Evolutionary conservation across 2,329 filamentous ascomycete species (phyloP), one percentile per base, ranked within the genome.

Genomic region (Monosporascus cannonballus): DNA sequence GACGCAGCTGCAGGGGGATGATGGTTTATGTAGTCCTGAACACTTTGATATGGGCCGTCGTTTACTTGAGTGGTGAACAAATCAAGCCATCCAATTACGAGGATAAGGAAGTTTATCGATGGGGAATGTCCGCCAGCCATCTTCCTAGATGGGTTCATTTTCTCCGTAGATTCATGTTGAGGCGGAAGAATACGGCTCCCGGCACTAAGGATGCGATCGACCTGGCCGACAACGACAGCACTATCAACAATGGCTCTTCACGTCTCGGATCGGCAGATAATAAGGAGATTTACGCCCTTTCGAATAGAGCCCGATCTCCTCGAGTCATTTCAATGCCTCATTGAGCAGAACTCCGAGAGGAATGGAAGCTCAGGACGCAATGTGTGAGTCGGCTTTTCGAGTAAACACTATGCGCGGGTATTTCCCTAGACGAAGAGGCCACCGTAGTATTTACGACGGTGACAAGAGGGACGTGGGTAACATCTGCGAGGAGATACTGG

Each of bases 141-240:
- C 77, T 84, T 3, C 79, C 79, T 0, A 83, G 80, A 80, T 68
- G 86, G 58, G 69, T 77, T 56, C 72, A 79, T 50, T 71, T 75
- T 24, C 60, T 73, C 0, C 67, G 54, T 25, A 52, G 52, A 48
- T 62, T 59, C 48, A 11, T 67, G 3, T 48, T 56, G 7, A 50
- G 20, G 37, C 51, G 6, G 61, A 54, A 36, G 46, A 51, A 22
- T 56, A 57, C 15, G 54, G 56, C 14, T 46, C 22, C 22, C 42
- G 22, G 24, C 22, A 46, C 24, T 20, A 67, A 68, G 53, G 63
- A 65, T 27, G 61, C 48, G 4, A 59, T 68, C 42, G 67, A 69
- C 49, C 50, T 67, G 44, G 66, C 57, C 25, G 67, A 67, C 53
- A 66, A 63, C 50, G 64, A 66, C 52, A 67, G 57, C 49, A 63